Percentiles rank a stretch among this genome's conserved stretches.
Conservation (phyloP, 768 basidiomycete genomes). For the Wakefieldia striispora region DNA sequence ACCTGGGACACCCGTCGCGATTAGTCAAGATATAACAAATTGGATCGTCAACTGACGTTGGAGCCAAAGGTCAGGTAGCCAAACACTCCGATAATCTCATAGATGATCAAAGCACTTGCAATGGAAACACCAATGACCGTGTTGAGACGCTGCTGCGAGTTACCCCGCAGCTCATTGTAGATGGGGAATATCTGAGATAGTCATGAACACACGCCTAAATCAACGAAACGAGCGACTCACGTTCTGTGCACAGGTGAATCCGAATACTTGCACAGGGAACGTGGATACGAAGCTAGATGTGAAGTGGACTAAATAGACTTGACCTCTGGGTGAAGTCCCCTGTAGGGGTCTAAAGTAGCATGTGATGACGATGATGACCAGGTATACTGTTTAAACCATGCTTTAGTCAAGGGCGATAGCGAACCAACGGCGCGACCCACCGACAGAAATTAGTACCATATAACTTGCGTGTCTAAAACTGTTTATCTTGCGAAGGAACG, state of each 20-base stretch:
- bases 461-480: constrained; percentile 90
- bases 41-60: constrained; percentile 46
- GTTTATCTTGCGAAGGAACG: constrained; percentile 80
- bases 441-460: constrained; percentile 85
- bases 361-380: constrained; percentile 73
- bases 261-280: constrained; percentile 93
- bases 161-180: constrained; percentile 84
- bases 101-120: constrained; percentile 77
- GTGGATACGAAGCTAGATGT: constrained; percentile 76
- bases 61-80: constrained; percentile 95
- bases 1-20: constrained; percentile 45
- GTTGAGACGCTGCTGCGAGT: constrained; percentile 84
- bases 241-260: constrained; percentile 91
- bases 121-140: constrained; percentile 84
- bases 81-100: constrained; percentile 85
- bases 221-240: constrained; percentile 41
- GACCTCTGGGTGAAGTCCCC: constrained; percentile 60
- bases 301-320: constrained; percentile 70
- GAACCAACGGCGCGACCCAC: constrained; percentile 42
- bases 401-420: not conserved
- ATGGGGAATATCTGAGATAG: constrained; percentile 78
- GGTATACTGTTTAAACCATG: constrained; percentile 52
- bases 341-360: constrained; percentile 77
- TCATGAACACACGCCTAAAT: constrained; percentile 6
- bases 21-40: constrained; percentile 3